These are phyloP conservation scores for Lactarius deliciosus DNA, from an alignment of 768 basidiomycete species.

Conservation along the genomic window DNA sequence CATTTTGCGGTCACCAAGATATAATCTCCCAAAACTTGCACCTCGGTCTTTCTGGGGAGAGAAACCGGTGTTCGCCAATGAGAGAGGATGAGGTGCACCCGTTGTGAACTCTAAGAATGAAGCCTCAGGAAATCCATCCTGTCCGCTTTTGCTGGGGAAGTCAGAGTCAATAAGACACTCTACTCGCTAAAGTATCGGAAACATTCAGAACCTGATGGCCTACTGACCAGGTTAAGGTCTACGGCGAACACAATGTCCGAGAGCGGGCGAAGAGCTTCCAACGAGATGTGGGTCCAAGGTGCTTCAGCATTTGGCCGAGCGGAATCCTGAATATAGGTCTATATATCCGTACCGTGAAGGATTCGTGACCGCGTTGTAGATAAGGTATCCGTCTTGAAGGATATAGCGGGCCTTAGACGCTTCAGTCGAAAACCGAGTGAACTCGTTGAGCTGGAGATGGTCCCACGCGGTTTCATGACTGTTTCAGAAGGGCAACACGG, in stretches of 20 bases:
- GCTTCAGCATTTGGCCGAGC: background rate
- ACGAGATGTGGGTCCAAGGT: slow-evolving; percentile 9
- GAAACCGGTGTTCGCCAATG: background rate
- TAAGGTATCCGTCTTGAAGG: slow-evolving; percentile 10
- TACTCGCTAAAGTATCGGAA: background rate
- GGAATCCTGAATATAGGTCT: slow-evolving; percentile 10
- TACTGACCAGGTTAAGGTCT: slow-evolving; percentile 14
- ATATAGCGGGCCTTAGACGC: background rate
- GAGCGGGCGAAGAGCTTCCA: background rate
- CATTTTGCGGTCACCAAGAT: slow-evolving; percentile 8
- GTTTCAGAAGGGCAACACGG: background rate
- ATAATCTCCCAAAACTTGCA: slow-evolving; percentile 17
- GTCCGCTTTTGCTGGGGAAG: background rate
- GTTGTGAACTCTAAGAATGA: slow-evolving; percentile 17
- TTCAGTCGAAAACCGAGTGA: background rate
- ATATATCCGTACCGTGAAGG: slow-evolving; percentile 12
- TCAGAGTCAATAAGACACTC: background rate
- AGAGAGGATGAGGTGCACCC: slow-evolving; percentile 15
- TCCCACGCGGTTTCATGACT: slow-evolving; percentile 1
- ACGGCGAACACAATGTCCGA: slow-evolving; percentile 10
- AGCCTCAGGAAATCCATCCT: background rate
- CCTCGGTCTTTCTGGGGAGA: slow-evolving; percentile 11
- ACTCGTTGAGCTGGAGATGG: background rate
- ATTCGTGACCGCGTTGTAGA: background rate
- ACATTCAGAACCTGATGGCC: slow-evolving; percentile 8